Evolutionary conservation across 768 basidiomycete genomes (phyloP), one percentile per base, ranked within the genome.

Genomic region (Tricholoma bakamatsutake): DNA sequence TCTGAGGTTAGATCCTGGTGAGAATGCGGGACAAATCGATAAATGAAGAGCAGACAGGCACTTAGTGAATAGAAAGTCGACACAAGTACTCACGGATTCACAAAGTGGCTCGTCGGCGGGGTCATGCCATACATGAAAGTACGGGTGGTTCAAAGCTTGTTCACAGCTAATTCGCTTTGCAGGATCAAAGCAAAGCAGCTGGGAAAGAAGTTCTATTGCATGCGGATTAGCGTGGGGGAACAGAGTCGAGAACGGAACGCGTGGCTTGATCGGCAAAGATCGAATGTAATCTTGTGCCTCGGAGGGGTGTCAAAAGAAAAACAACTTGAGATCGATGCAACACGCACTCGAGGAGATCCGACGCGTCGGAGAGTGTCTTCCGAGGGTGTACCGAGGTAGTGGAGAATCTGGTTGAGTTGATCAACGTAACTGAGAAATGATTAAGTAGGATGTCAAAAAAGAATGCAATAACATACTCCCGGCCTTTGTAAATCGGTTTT

Each of bases 251-350:
- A 98, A 98, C 0, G 90, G 87, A 21, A 98, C 90, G 27, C 93
- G 84, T 27, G 96, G 93, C 72, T 94, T 94, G 78, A 96, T 98
- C 21, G 97, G 97, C 28, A 99, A 80, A 24, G 94, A 97, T 51
- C 97, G 90, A 64, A 99, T 99, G 68, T 99, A 99, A 65, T 97
- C 93, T 76, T 96, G 94, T 0, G 93, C 93, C 92, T 94, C 17
- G 65, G 8, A 63, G 15, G 28, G 45, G 48, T 48, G 40, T 53
- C 42, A 55, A 53, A 27, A 34, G 12, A 28, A 11, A n/a, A 9
- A 43, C 4, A 13, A 31, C 33, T n/a, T 21, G 30, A 46, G 4
- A 5, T 15, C 17, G 11, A 31, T 28, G 27, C 42, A 24, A 34
- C 31, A 76, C 84, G 48, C 65, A 93, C 94, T 57, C 97, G 80